These are phyloP conservation scores for Verticillium longisporum DNA, from an alignment of 2,329 filamentous ascomycete genomes.

Conservation along the genomic window DNA sequence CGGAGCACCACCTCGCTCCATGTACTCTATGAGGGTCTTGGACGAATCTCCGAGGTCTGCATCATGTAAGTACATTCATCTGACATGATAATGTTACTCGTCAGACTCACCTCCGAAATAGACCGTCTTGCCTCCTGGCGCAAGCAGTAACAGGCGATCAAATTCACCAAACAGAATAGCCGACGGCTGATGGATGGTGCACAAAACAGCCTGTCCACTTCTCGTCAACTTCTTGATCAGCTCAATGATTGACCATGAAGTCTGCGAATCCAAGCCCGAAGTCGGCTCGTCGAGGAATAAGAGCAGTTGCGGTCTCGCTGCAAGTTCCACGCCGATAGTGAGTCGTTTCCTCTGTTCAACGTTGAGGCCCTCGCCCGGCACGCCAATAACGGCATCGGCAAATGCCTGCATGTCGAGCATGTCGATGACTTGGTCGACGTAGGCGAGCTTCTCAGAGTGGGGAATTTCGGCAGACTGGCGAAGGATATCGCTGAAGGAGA, in stretches of 20 bases:
- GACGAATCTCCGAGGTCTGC: slow-evolving; percentile 29
- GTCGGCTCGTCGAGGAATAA: slow-evolving; percentile 77
- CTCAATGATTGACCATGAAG: slow-evolving; percentile 66
- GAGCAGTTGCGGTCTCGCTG: slow-evolving; percentile 63
- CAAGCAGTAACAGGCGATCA: slow-evolving; percentile 47
- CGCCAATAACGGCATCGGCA: slow-evolving; percentile 62
- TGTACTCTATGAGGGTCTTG: slow-evolving; percentile 44
- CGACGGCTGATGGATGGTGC: slow-evolving; percentile 39
- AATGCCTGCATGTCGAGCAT: slow-evolving; percentile 47
- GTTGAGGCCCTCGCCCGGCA: slow-evolving; percentile 50
- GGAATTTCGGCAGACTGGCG: slow-evolving; percentile 55
- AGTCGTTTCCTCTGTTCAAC: slow-evolving; percentile 45
- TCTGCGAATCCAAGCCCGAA: slow-evolving; percentile 68
- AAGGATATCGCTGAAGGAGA: slow-evolving; percentile 60
- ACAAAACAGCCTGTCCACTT: slow-evolving; percentile 34
- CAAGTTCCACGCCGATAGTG: slow-evolving; percentile 70
- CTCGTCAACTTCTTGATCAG: slow-evolving; percentile 58
- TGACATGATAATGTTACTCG: background rate
- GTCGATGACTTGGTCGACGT: slow-evolving; percentile 19
- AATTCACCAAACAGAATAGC: slow-evolving; percentile 37
- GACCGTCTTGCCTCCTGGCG: slow-evolving; percentile 48
- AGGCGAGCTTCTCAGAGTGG: slow-evolving; percentile 14
- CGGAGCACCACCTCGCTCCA: slow-evolving; percentile 52
- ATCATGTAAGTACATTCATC: background rate
- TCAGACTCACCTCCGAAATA: slow-evolving; percentile 46